Base-by-base conservation (phyloP, 441 rosid species). In the Geranium incanum region DNA sequence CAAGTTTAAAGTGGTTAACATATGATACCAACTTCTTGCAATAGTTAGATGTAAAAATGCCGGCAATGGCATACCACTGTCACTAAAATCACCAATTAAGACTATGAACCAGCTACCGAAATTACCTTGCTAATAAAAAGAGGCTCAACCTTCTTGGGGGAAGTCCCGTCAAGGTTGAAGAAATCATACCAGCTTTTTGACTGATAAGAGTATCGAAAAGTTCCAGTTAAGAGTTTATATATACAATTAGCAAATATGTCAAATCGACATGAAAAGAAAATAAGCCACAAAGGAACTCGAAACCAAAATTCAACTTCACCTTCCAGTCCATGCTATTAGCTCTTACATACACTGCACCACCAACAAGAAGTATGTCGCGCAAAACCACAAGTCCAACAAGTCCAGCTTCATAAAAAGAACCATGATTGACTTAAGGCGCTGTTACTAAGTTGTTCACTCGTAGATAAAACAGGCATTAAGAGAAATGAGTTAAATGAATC, bases 101-200 rank as follows among this genome's bases (percentile, higher is more conserved):
- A 45, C 12, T 3, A 50, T 50, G 16, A 50, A 50, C 57, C 16
- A 50, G 57, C 15, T 16, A 12, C 12, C 21, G 65, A 38, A 6
- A 48, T 37, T 75, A 89, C 98, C 92, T 94, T 94, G 86, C 98
- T 94, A 74, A 94, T 84, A 79, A 85, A 88, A 69, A 94, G 88
- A 71, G 98, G 97, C 78, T 90, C 86, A 55, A 94, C 87, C 82
- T 90, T 94, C 85, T 84, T 86, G 1, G 83, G 86, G 43, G 55
- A 69, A 62, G 92, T 77, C 71, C 96, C 95, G 72, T 94, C 90
- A 23, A 94, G 86, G 80, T 94, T 88, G 78, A 90, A 77, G 79
- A 90, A 94, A 74, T 88, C 92, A 66, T 72, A 82, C 93, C 94
- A 89, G 66, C 79, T 89, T 80, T 67, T 84, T 92, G 91, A 88